Percentiles rank a stretch among this genome's conserved stretches.
phyloP scores from a whole-genome alignment of 192 early-diverging fungal genomes.

The Cetraspora pellucida region DNA sequence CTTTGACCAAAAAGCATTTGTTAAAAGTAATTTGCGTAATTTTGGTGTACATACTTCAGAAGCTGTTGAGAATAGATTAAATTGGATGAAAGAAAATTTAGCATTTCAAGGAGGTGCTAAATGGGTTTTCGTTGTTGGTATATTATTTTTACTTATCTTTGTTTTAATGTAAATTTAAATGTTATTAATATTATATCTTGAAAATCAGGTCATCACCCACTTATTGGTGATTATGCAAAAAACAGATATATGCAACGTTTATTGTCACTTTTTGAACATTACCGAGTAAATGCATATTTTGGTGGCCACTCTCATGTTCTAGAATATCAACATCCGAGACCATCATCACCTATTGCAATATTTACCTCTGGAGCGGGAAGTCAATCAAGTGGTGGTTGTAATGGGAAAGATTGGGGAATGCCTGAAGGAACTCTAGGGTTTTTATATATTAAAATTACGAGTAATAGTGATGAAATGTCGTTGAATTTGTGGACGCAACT shows the following conservation, averaged over 20 bases:
- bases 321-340: not conserved
- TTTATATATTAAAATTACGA: constrained; percentile 14
- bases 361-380: constrained; percentile 28
- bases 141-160: not conserved
- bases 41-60: not conserved
- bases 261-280: not conserved
- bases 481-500: constrained; percentile 22
- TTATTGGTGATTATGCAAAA: constrained; percentile 4
- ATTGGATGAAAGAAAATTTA: constrained; percentile 28
- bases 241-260: not conserved
- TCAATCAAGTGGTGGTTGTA: constrained; percentile 1
- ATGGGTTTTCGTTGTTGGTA: constrained; percentile 32
- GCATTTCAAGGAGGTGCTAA: constrained; percentile 3
- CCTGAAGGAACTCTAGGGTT: constrained; percentile 12
- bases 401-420: constrained; percentile 21
- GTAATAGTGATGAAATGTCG: not conserved
- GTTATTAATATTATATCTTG: not conserved
- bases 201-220: constrained; percentile 22
- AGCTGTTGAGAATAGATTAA: constrained; percentile 16
- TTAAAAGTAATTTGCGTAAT: not conserved
- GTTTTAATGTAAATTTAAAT: not conserved
- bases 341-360: not conserved
- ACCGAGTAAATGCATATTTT: constrained; percentile 31
- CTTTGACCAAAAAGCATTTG: not conserved
- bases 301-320: constrained; percentile 18